Base-by-base conservation (phyloP, 176 grass and related monocot genomes). In the Neostapfia colusana region DNA sequence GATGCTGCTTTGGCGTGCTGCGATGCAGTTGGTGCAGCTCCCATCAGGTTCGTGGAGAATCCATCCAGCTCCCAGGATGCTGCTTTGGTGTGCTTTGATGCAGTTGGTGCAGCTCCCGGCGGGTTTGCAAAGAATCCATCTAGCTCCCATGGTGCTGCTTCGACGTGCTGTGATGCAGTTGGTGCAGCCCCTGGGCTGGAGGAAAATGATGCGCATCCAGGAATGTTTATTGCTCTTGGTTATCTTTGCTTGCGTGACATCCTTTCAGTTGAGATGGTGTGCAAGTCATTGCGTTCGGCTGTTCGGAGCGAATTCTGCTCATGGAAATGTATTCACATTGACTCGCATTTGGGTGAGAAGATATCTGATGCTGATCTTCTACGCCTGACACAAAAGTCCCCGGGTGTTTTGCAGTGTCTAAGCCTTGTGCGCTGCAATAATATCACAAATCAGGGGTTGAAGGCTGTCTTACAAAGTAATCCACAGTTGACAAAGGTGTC, bases 391-490 rank as follows among this genome's bases (percentile, higher is more conserved):
- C 60, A 66, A 5, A 95, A 85, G 79, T 71, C 67, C 3, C 83
- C 74, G 10, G 92, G 81, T 55, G 62, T 55, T 78, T 69, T 99
- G 51, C 75, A 82, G 77, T 84, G 78, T 42, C 70, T 99, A 57
- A 90, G 70, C 78, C 68, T 92, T 18, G 45, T 50, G 15, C 15
- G 81, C 56, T 95, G 92, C 58, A 67, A 70, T 48, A 87, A 80
- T 28, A 82, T 99, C 83, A 95, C 96, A 12, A 87, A 99, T 75
- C 88, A 89, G 50, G 96, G 92, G 15, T 46, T 99, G 78, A 95
- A 88, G 64, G 53, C 42, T 61, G 92, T 95, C 70, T 63, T 99
- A 14, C 61, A 92, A 40, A 81, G 38, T 54, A 92, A 90, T 73
- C 89, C 69, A 17, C 76, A 51, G 56, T 72, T 99, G 70, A 89